Evolutionary conservation across 2,329 filamentous ascomycete genomes (phyloP), one percentile per base, ranked within the genome.

Genomic region (Aspergillus novoparasiticus): DNA sequence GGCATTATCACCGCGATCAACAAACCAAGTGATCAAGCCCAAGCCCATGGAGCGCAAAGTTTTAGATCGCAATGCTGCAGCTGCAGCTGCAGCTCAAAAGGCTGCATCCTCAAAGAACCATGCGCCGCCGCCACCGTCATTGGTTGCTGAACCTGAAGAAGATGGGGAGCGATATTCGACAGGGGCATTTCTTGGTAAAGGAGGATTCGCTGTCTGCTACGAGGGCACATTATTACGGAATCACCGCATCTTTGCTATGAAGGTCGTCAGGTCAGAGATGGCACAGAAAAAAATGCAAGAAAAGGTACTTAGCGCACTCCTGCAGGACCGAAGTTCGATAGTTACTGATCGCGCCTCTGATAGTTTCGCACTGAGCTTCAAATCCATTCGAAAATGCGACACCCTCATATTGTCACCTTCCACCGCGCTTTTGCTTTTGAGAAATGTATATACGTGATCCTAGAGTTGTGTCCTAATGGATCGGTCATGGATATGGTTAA

Each of bases 401-500:
- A 99, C 75, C 91, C 91, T 59, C 97, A 97, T 77, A 94, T 99
- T 68, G 95, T 99, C 66, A 91, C 94, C 71, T 99, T 99, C 78
- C 88, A 96, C 72, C 89, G 94, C 70, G 95, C 95, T 39, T 99
- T 99, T 76, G 91, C 94, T 14, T 96, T 94, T 77, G 86, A 93
- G 68, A 89, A 87, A 67, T 94, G 90, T 76, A 98, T 95, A 62
- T 99, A 96, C 72, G 91, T 99, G 56, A 91, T 98, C 54, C 85
- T 99, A 32, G 94, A 99, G 76, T 83, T 99, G 51, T 99, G 95
- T 77, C 90, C 93, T 59, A 98, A 98, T 75, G 95, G 95, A 53
- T 97, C 94, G 23, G 86, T 99, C 21, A 97, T 97, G 88, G 95
- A 98, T 75, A 96, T 97, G 89, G 92, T 98, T 66, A 96, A 96